Percentiles rank a stretch among this genome's conserved stretches.
phyloP scores from a whole-genome alignment of 768 basidiomycete species.

The Hericium erinaceus region DNA sequence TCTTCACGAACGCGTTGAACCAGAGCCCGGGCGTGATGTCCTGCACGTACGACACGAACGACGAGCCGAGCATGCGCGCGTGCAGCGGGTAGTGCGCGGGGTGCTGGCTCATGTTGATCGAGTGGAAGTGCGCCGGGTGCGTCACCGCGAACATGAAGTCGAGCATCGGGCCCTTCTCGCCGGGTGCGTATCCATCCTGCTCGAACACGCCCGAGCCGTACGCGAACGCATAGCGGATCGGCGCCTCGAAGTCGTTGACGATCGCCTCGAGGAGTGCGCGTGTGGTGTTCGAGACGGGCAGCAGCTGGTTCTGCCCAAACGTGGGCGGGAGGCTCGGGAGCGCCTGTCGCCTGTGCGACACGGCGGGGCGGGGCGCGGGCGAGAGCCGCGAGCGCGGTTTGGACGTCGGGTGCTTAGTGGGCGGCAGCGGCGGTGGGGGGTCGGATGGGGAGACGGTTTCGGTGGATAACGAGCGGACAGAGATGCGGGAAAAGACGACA shows the following conservation, averaged over 20 bases:
- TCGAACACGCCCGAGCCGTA: conserved; percentile 96
- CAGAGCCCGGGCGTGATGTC: conserved; percentile 79
- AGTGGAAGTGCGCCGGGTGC: conserved; percentile 89
- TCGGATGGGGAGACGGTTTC: conserved; percentile 4
- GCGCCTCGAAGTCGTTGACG: conserved; percentile 74
- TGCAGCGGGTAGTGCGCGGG: conserved; percentile 88
- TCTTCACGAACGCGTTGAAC: conserved; percentile 88
- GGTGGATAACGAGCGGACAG: conserved; percentile 11
- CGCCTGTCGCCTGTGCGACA: conserved; percentile 19
- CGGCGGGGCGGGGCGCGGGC: conserved; percentile 32
- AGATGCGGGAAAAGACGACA: background rate
- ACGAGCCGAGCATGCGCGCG: conserved; percentile 76
- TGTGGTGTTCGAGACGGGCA: conserved; percentile 71
- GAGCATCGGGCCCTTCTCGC: conserved; percentile 60
- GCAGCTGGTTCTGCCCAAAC: conserved; percentile 76
- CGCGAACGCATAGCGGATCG: conserved; percentile 94
- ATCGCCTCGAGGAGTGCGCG: conserved; percentile 74
- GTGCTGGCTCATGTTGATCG: conserved; percentile 87
- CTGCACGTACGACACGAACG: conserved; percentile 73
- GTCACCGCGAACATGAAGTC: conserved; percentile 97
- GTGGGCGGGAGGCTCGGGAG: conserved; percentile 54
- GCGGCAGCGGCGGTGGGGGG: conserved; percentile 18
- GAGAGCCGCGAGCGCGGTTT: conserved; percentile 28
- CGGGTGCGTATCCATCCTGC: conserved; percentile 65
- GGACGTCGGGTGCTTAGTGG: conserved; percentile 20